phyloP scores from a whole-genome alignment of 2,329 filamentous ascomycete genomes.

The Tolypocladium sp. region DNA sequence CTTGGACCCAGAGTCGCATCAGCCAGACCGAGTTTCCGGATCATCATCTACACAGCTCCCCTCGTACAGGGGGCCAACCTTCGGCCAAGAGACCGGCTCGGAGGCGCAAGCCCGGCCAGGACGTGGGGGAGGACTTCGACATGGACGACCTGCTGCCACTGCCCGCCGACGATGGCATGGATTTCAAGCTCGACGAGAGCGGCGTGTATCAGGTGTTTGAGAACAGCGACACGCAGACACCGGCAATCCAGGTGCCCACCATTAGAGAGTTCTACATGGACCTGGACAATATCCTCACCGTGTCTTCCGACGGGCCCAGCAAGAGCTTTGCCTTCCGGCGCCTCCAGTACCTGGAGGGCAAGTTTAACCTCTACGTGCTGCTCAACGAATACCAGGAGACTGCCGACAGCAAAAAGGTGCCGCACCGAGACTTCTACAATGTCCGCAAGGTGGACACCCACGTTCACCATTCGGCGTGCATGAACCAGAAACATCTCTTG shows the following conservation, averaged over 20 bases:
- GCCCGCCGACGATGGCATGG: constrained; percentile 60
- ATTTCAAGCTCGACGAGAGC: constrained; percentile 69
- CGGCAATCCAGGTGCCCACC: constrained; percentile 78
- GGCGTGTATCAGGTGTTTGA: constrained; percentile 93
- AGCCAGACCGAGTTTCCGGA: constrained; percentile 6
- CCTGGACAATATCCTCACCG: constrained; percentile 72
- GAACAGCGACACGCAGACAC: constrained; percentile 51
- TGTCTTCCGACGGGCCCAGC: constrained; percentile 91
- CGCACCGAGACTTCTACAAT: constrained; percentile 98
- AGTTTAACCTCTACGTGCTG: constrained; percentile 89
- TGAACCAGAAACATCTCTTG: constrained; percentile 98
- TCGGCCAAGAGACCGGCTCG: constrained; percentile 40
- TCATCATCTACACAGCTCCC: constrained; percentile 5
- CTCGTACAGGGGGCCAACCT: constrained; percentile 11
- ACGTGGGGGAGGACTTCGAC: constrained; percentile 89
- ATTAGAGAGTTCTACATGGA: constrained; percentile 95
- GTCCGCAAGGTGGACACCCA: constrained; percentile 98
- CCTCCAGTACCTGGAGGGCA: constrained; percentile 90
- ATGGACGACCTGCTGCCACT: constrained; percentile 69
- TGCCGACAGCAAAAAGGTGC: constrained; percentile 94
- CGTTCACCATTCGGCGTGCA: constrained; percentile 97
- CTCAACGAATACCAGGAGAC: constrained; percentile 97
- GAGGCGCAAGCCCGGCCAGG: constrained; percentile 74
- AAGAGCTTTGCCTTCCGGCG: constrained; percentile 96
- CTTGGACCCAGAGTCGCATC: constrained; percentile 48